Evolutionary conservation across 2,329 filamentous ascomycete genomes (phyloP), one percentile per base, ranked within the genome.

Genomic region (Xenoacremonium recifei): DNA sequence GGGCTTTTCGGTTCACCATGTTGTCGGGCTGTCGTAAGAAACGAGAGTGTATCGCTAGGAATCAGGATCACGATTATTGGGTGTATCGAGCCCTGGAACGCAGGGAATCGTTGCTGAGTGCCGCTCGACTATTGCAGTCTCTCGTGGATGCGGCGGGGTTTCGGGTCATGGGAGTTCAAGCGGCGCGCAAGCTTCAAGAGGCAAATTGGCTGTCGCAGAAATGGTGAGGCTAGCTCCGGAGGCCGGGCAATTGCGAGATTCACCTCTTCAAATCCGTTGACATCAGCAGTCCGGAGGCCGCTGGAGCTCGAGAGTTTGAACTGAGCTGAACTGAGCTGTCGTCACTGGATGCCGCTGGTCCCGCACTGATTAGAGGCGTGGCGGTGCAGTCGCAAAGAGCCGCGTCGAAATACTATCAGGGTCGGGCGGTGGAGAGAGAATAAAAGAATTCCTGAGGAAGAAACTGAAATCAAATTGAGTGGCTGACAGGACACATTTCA

Each of bases 261-360:
- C n/a, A n/a, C n/a, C n/a, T n/a, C n/a, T n/a, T n/a, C n/a, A n/a
- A n/a, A n/a, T n/a, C n/a, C n/a, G n/a, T n/a, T n/a, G n/a, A n/a
- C n/a, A n/a, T n/a, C n/a, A n/a, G n/a, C 23, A 13, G 13, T 27
- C 13, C 13, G 13, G 23, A 27, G 23, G 23, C 23, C 23, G 23
- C 13, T 9, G 23, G 23, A 32, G 29, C 29, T 32, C 9, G 9
- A 6, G 6, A 11, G 29, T 32, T 16, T 9, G 29, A n/a, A n/a
- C n/a, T n/a, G n/a, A n/a, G n/a, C n/a, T n/a, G n/a, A n/a, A n/a
- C n/a, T 27, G 23, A 13, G 23, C 23, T 58, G 54, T 57, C 54
- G 54, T 57, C 53, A 57, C 54, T 53, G 46, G 36, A 39, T 37
- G 33, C 21, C 39, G 40, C 39, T 25, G 35, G 48, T 53, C 45